Conservation (phyloP, 768 basidiomycete species). For the Pulveroboletus frians region DNA sequence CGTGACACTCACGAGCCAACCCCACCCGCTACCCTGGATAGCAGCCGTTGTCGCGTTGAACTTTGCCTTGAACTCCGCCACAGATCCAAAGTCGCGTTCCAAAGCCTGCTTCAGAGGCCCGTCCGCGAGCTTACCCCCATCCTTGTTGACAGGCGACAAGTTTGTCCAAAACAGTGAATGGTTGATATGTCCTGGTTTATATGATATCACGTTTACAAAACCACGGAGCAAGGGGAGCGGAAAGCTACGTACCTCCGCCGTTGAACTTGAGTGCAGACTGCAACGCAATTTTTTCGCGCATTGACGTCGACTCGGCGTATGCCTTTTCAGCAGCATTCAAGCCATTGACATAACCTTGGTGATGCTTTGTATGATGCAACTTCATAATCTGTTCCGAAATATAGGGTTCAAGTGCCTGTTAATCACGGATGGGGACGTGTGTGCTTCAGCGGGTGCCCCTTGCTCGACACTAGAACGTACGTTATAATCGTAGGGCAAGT, state of each 20-base stretch:
- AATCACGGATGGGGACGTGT: background rate
- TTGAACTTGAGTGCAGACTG: slow-evolving; percentile 96
- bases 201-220: background rate
- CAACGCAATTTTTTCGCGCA: slow-evolving; percentile 74
- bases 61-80: slow-evolving; percentile 80
- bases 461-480: slow-evolving; percentile 35
- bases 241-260: slow-evolving; percentile 65
- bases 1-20: slow-evolving; percentile 71
- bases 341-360: slow-evolving; percentile 90
- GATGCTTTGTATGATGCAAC: slow-evolving; percentile 88
- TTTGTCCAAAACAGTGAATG: slow-evolving; percentile 98
- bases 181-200: slow-evolving; percentile 70
- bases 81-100: slow-evolving; percentile 76
- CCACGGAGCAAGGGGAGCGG: background rate
- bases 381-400: slow-evolving; percentile 93
- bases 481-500: slow-evolving; percentile 76
- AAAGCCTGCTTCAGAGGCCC: slow-evolving; percentile 75
- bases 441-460: background rate
- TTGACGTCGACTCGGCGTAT: slow-evolving; percentile 60
- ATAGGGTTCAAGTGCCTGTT: slow-evolving; percentile 82
- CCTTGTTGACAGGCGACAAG: slow-evolving; percentile 65
- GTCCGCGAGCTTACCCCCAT: slow-evolving; percentile 59
- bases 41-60: slow-evolving; percentile 86
- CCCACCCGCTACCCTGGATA: slow-evolving; percentile 98
- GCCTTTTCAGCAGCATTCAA: slow-evolving; percentile 88